Evolutionary conservation across 306 rosid species (phyloP), one percentile per base, ranked within the genome.

Genomic region (Pterocarpus macrocarpus): DNA sequence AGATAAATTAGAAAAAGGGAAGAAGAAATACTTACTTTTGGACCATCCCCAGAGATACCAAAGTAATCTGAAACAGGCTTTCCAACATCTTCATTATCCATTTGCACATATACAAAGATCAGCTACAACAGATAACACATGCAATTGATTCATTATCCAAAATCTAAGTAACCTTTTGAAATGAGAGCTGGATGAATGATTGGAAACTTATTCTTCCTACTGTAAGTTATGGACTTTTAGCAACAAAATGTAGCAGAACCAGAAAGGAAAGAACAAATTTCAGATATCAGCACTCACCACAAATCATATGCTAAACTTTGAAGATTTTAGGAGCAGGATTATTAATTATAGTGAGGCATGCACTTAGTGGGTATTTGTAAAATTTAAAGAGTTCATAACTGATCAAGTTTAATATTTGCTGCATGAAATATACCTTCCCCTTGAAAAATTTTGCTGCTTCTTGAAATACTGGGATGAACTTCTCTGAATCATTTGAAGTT

Each of bases 41-140:
- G 97, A 85, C 49, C 93, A 88, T 85, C 85, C 53, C 98, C 89
- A 47, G 83, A 86, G 78, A 96, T 56, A 80, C 99, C 99, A 83
- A 96, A 96, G 88, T 96, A 92, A 8, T 92, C 98, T 79, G 98
- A 85, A 78, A 92, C 97, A 63, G 98, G 94, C 90, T 85, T 92
- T 79, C 99, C 98, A 68, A 87, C 89, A 77, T 93, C 99, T 87
- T 96, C 98, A 22, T 90, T 87, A 88, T 96, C 98, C 81, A 82
- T 81, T 82, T 93, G 90, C 80, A 96, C 97, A 56, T 75, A 82
- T 57, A 96, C 97, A 71, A 90, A 94, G 85, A 96, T 82, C 83
- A 96, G 91, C 99, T 96, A 94, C 92, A 89, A 58, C 38, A 71
- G 82, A 83, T 69, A 53, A 81, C 53, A 49, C 3, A 53, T 30